Percentiles rank a stretch among this genome's conserved stretches.
phyloP scores from a whole-genome alignment of 768 basidiomycete species.

The Kwoniella newhampshirensis region DNA sequence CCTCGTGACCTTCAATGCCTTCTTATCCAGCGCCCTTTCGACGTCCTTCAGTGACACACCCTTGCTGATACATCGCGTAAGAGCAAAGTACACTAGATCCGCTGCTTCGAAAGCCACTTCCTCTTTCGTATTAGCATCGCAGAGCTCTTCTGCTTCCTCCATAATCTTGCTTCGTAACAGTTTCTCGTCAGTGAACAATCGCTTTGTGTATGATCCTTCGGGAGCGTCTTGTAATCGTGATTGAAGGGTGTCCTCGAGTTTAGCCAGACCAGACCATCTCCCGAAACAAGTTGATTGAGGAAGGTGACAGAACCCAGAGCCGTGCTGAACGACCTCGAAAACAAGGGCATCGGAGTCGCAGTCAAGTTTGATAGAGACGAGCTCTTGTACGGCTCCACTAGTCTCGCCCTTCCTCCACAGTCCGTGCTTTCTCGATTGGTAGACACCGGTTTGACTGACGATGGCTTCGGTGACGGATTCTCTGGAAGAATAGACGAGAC shows the following conservation, averaged over 20 bases:
- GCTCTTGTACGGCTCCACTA: constrained; percentile 86
- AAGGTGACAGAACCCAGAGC: constrained; percentile 91
- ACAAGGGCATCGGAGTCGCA: constrained; percentile 92
- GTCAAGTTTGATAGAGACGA: constrained; percentile 77
- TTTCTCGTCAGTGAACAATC: constrained; percentile 76
- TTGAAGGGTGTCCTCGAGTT: constrained; percentile 74
- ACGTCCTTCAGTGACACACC: constrained; percentile 83
- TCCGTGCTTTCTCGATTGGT: constrained; percentile 93
- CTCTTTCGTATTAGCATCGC: constrained; percentile 65
- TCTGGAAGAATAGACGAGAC: constrained; percentile 90
- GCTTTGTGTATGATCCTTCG: constrained; percentile 84
- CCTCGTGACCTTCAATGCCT: constrained; percentile 81
- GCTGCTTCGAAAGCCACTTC: constrained; percentile 94
- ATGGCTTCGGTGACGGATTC: constrained; percentile 86
- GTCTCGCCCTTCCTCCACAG: constrained; percentile 97
- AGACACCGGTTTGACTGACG: constrained; percentile 82
- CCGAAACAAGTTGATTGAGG: constrained; percentile 86
- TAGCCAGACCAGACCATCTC: constrained; percentile 70
- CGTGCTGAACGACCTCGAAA: constrained; percentile 81
- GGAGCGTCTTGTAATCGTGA: constrained; percentile 74
- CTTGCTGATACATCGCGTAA: constrained; percentile 76
- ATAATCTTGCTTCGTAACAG: constrained; percentile 91
- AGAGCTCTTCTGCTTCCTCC: constrained; percentile 98
- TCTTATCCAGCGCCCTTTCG: constrained; percentile 75
- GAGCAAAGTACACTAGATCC: constrained; percentile 87